Conservation (phyloP, 176 grass and related monocot genomes). For the Ampelocalamus luodianensis region DNA sequence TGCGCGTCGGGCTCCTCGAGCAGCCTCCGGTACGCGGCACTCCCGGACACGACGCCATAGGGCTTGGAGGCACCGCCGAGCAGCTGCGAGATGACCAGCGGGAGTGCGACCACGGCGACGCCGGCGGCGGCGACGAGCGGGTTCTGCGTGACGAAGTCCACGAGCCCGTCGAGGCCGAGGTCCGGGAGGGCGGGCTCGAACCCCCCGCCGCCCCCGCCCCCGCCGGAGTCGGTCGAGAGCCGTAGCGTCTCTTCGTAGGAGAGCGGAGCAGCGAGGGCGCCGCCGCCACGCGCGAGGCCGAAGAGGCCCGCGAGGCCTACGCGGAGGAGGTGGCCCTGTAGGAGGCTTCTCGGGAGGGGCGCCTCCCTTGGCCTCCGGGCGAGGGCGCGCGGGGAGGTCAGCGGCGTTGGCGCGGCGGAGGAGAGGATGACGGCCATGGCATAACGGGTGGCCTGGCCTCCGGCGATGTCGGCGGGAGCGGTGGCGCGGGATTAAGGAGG, state of each 20-base stretch:
- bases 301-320: constrained; percentile 54
- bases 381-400: background rate
- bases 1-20: constrained; percentile 64
- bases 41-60: constrained; percentile 55
- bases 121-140: constrained; percentile 57
- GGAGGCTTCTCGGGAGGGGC: background rate
- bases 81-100: constrained; percentile 59
- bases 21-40: constrained; percentile 64
- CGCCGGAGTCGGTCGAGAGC: constrained; percentile 14
- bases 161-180: constrained; percentile 47
- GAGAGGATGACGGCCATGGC: constrained; percentile 60
- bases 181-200: constrained; percentile 32
- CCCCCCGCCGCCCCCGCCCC: constrained; percentile 13
- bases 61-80: constrained; percentile 59
- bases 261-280: constrained; percentile 56
- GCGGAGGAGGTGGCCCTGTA: constrained; percentile 16
- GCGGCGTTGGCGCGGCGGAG: constrained; percentile 28
- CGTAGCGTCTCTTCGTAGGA: constrained; percentile 81
- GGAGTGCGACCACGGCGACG: constrained; percentile 55
- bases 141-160: constrained; percentile 64
- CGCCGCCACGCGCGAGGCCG: constrained; percentile 24
- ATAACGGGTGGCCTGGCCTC: constrained; percentile 46
- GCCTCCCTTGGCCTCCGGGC: background rate
- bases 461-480: constrained; percentile 24
- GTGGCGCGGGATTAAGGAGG: background rate